Evolutionary conservation across 179 eudicot genomes (phyloP).

Genomic region (Carnegiea gigantea): DNA sequence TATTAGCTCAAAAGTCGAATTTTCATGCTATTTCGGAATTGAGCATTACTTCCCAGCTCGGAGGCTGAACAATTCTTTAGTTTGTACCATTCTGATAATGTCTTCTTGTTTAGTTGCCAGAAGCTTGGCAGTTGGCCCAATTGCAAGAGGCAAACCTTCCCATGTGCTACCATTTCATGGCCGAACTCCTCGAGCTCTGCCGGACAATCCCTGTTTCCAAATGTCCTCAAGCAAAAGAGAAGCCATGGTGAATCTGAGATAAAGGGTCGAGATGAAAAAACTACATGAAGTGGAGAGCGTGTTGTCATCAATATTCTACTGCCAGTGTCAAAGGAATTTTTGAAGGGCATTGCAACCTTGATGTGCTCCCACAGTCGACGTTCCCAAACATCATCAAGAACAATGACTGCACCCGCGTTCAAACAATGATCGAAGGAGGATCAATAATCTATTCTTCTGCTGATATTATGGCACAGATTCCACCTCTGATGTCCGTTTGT

Average conservation of each 20-base stretch:
- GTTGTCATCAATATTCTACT: constrained; percentile 32
- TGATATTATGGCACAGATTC: too few relatives aligned
- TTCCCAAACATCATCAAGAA: constrained; percentile 38
- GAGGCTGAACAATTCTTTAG: not conserved
- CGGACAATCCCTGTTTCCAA: not conserved
- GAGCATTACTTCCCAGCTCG: constrained; percentile 17
- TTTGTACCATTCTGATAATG: constrained; percentile 6
- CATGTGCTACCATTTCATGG: constrained; percentile 7
- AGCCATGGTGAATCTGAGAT: not conserved
- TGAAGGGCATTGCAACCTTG: constrained; percentile 14
- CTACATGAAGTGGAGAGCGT: not conserved
- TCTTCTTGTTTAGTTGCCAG: constrained; percentile 2
- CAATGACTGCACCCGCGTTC: not conserved
- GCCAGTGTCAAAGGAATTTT: constrained; percentile 3
- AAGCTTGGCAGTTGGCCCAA: constrained; percentile 15
- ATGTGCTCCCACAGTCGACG: constrained; percentile 15
- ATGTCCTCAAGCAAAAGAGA: not conserved
- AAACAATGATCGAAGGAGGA: not conserved
- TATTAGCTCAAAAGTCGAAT: constrained; percentile 20
- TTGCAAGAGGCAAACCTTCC: constrained; percentile 26
- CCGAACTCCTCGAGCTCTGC: not conserved
- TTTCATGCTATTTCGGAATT: constrained; percentile 2
- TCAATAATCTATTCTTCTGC: not conserved
- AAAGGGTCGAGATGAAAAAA: not conserved
- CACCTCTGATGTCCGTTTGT: too few relatives aligned